Base-by-base conservation (phyloP, 352 stramenopile genomes). In the Hyaloperonospora brassicae region DNA sequence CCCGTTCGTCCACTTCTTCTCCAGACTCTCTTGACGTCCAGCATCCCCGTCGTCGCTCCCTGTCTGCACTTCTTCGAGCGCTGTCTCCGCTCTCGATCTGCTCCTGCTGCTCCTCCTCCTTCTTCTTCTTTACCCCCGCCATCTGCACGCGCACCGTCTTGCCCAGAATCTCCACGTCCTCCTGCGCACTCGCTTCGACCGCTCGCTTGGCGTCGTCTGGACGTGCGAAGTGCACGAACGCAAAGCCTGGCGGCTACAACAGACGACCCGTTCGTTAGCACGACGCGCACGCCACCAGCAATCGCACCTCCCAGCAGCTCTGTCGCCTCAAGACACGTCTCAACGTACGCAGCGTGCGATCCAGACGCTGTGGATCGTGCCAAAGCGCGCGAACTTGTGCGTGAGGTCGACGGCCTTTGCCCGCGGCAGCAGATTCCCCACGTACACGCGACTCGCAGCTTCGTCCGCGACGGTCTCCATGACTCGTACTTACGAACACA, bases 101-200 rank as follows among this genome's bases (percentile, higher is more conserved):
- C 13, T 55, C 31, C 25, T 56, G 27, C 27, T 34, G 50, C 13
- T 52, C 2, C 23, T 46, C n/a, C 17, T 17, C 17, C 17, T 17
- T 17, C 17, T 25, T 11, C 24, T 46, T 45, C 41, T 82, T 80
- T 14, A 70, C 64, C 14, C 68, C 72, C 0, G 78, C 78, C 55
- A 90, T 72, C 58, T 90, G 65, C 47, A 89, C 82, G 38, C 84
- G 85, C 35, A 89, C 77, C 11, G 64, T 48, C 63, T 91, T 87
- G 2, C 80, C 83, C 11, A 90, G 44, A 36, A 93, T 83, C 52
- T 79, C 65, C 45, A 85, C 67, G 17, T 60, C 59, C 22, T 67
- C 58, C n/a, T 63, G 55, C 6, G 60, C 55, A 7, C 73, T 86
- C 2, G 51, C 48, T 12, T 81, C 57, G 9, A 90, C 70, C 0